Evolutionary conservation across 352 stramenopile species (phyloP).

Genomic region (Globisporangium ultimum): DNA sequence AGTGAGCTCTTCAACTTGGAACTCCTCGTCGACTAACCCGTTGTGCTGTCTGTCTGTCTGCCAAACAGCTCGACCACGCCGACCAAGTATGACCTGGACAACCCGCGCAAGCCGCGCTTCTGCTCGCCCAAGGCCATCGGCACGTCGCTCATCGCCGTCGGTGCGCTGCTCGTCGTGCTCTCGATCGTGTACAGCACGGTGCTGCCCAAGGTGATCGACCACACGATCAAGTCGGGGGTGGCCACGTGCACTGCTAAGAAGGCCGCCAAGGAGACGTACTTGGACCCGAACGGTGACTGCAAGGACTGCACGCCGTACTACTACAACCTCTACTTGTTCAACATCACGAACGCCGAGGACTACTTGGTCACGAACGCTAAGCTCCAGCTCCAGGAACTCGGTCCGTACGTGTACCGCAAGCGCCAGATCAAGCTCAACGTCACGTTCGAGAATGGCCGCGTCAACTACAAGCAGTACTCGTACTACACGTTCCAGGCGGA

Average conservation of each 20-base stretch:
- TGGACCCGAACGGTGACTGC: constrained; percentile 50
- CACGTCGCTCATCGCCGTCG: constrained; percentile 24
- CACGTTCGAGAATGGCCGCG: constrained; percentile 13
- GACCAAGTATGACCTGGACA: constrained; percentile 6
- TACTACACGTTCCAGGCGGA: constrained; percentile 51
- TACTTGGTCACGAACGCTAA: constrained; percentile 22
- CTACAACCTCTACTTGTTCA: constrained; percentile 36
- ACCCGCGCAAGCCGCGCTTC: constrained; percentile 4
- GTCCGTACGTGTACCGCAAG: constrained; percentile 31
- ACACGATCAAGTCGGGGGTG: constrained; percentile 33
- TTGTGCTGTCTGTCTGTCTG: too few relatives aligned
- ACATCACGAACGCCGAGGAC: constrained; percentile 23
- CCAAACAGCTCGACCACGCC: constrained; percentile 27
- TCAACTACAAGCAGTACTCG: constrained; percentile 67
- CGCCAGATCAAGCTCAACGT: constrained; percentile 25
- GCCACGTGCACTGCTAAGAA: constrained; percentile 29
- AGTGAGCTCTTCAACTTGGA: too few relatives aligned
- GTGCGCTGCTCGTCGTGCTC: constrained; percentile 26
- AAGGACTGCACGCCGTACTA: constrained; percentile 51
- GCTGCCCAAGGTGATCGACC: constrained; percentile 32
- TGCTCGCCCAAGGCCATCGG: constrained; percentile 23
- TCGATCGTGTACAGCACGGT: constrained; percentile 34
- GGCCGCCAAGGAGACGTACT: constrained; percentile 27
- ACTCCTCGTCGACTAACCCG: too few relatives aligned
- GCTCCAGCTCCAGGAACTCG: constrained; percentile 19